A percentile compares a stretch with the other conserved stretches of the same genome.
Evolutionary conservation across 2,329 filamentous ascomycete species (phyloP).

Genomic region (Penicillium sp.): DNA sequence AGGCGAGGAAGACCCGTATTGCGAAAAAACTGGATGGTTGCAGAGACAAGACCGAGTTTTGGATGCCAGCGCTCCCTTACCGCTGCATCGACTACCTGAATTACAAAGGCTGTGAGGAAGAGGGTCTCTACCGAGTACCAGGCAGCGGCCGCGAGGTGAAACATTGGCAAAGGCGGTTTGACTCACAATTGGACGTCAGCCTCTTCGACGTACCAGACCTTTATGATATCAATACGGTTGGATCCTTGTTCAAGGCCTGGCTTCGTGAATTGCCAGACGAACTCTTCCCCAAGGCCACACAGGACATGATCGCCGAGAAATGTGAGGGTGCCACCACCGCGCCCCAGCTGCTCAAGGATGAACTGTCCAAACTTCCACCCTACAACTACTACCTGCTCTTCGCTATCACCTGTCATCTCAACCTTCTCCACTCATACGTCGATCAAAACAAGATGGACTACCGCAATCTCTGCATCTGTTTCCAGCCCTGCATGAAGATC

Average conservation of each 20-base stretch:
- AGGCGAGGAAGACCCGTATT: constrained; percentile 88
- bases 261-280: constrained; percentile 93
- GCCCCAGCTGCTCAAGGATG: constrained; percentile 84
- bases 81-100: constrained; percentile 95
- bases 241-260: constrained; percentile 96
- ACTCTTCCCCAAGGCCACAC: constrained; percentile 83
- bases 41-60: constrained; percentile 94
- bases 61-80: constrained; percentile 97
- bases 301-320: constrained; percentile 79
- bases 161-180: constrained; percentile 90
- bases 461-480: constrained; percentile 93
- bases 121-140: constrained; percentile 90
- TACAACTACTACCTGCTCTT: constrained; percentile 99
- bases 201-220: constrained; percentile 85
- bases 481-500: constrained; percentile 96
- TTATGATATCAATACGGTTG: constrained; percentile 96
- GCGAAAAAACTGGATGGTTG: constrained; percentile 87
- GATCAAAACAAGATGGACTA: constrained; percentile 99
- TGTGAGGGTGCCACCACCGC: constrained; percentile 79
- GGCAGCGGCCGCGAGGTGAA: constrained; percentile 90
- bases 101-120: constrained; percentile 90
- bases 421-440: constrained; percentile 85
- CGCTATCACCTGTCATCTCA: constrained; percentile 95
- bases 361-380: constrained; percentile 89
- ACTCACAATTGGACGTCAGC: constrained; percentile 87